A percentile compares a stretch with the other conserved stretches of the same genome.
phyloP scores from a whole-genome alignment of 129 eudicot species.

The Kitagawia praeruptora region DNA sequence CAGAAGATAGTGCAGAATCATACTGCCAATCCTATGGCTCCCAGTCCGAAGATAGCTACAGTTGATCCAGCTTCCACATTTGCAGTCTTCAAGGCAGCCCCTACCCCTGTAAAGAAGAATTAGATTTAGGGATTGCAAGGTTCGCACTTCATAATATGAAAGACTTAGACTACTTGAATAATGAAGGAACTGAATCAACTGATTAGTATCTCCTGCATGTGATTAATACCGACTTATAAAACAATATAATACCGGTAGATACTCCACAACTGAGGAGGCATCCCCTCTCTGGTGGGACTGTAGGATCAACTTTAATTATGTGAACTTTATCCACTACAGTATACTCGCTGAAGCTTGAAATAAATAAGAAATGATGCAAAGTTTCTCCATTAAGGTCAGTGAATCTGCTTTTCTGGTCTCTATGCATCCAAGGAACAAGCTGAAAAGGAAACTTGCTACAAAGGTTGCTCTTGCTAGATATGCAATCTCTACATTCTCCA shows the following conservation, averaged over 20 bases:
- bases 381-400: slow-evolving; percentile 50
- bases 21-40: slow-evolving; percentile 69
- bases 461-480: slow-evolving; percentile 46
- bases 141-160: background rate
- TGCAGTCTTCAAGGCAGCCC: slow-evolving; percentile 63
- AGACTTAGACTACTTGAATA: background rate
- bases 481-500: slow-evolving; percentile 44
- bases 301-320: slow-evolving; percentile 35
- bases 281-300: slow-evolving; percentile 49
- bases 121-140: background rate
- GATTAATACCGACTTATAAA: background rate
- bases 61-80: slow-evolving; percentile 60
- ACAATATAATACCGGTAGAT: slow-evolving; percentile 41
- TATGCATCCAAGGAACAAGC: slow-evolving; percentile 44
- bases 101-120: slow-evolving; percentile 39
- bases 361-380: slow-evolving; percentile 36
- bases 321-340: slow-evolving; percentile 51
- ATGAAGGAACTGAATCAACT: background rate
- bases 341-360: slow-evolving; percentile 56
- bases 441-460: slow-evolving; percentile 42
- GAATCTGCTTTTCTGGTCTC: slow-evolving; percentile 63
- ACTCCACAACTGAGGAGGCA: slow-evolving; percentile 72
- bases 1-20: background rate
- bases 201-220: background rate
- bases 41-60: slow-evolving; percentile 61